These are phyloP conservation scores for Puccinia horiana DNA, from an alignment of 1,284 basidiomycete species.

Conservation along the genomic window DNA sequence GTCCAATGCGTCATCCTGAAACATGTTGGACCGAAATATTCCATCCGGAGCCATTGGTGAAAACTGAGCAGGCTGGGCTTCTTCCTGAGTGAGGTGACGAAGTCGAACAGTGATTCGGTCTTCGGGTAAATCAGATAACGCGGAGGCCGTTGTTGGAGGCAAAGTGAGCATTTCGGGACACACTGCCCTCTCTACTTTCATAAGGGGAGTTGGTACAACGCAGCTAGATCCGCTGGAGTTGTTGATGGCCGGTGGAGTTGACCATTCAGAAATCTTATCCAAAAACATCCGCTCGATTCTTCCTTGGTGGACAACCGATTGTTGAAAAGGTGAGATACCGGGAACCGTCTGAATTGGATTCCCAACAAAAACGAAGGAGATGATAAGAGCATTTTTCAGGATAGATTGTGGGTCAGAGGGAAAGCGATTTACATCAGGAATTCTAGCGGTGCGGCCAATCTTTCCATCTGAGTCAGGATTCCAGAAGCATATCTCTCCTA, in stretches of 20 bases:
- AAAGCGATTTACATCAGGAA: conserved; percentile 37
- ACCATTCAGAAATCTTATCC: conserved; percentile 48
- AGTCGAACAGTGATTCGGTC: conserved; percentile 52
- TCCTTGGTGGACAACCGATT: conserved; percentile 47
- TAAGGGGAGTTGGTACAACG: neutral
- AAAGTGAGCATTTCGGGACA: conserved; percentile 47
- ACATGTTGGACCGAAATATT: conserved; percentile 49
- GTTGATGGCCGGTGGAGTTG: neutral
- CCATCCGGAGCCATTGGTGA: conserved; percentile 47
- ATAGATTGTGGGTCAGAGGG: neutral
- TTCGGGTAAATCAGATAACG: conserved; percentile 30
- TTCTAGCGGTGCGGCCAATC: conserved; percentile 37
- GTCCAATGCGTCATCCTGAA: conserved; percentile 47
- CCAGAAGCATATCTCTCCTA: conserved; percentile 49
- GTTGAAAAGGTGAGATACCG: conserved; percentile 42
- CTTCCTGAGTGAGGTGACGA: conserved; percentile 56
- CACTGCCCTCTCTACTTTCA: conserved; percentile 43
- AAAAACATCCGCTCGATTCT: conserved; percentile 49
- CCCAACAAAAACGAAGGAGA: neutral
- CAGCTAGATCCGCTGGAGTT: neutral
- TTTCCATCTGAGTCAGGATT: conserved; percentile 31
- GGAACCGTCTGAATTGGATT: conserved; percentile 35
- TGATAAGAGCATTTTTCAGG: neutral
- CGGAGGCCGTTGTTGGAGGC: conserved; percentile 26
- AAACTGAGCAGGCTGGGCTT: conserved; percentile 54